phyloP scores from a whole-genome alignment of 495 filamentous ascomycete genomes.

The Penicillium desertorum region DNA sequence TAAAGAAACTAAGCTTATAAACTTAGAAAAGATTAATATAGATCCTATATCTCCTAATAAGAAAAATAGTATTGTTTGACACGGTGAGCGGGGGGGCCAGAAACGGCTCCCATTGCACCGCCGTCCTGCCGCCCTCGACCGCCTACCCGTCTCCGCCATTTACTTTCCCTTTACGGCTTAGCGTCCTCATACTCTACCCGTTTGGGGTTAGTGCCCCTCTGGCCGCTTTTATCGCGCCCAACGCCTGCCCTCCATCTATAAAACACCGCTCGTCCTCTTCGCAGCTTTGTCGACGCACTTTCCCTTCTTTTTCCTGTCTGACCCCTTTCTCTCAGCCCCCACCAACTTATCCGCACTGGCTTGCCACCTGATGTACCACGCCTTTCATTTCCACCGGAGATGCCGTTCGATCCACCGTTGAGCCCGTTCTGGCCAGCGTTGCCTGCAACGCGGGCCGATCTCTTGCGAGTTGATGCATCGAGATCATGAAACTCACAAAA shows the following conservation, averaged over 20 bases:
- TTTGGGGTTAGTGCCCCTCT: slow-evolving; percentile 7
- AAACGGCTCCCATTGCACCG: slow-evolving; percentile 16
- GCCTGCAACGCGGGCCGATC: background rate
- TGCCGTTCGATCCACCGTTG: background rate
- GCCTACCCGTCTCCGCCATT: slow-evolving; percentile 8
- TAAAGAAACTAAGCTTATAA: no score
- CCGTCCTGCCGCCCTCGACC: slow-evolving; percentile 13
- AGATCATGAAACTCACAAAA: background rate
- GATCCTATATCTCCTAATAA: no score
- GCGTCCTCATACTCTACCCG: background rate
- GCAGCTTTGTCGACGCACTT: slow-evolving; percentile 6
- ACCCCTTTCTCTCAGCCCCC: background rate
- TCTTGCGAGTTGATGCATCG: background rate
- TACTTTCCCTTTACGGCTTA: slow-evolving; percentile 1
- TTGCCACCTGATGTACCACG: background rate
- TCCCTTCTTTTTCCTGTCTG: slow-evolving; percentile 1
- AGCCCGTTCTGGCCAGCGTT: slow-evolving; percentile 2
- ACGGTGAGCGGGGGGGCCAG: slow-evolving; percentile 16
- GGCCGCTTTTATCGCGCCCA: slow-evolving; percentile 1
- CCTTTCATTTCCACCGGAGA: slow-evolving; percentile 1
- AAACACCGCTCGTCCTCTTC: slow-evolving; percentile 8
- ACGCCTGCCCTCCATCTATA: slow-evolving; percentile 5
- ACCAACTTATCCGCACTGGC: background rate
- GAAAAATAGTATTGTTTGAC: no score
- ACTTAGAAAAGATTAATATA: no score